Conservation (phyloP, 2,329 filamentous ascomycete species). For the Venturiaceae sp. region DNA sequence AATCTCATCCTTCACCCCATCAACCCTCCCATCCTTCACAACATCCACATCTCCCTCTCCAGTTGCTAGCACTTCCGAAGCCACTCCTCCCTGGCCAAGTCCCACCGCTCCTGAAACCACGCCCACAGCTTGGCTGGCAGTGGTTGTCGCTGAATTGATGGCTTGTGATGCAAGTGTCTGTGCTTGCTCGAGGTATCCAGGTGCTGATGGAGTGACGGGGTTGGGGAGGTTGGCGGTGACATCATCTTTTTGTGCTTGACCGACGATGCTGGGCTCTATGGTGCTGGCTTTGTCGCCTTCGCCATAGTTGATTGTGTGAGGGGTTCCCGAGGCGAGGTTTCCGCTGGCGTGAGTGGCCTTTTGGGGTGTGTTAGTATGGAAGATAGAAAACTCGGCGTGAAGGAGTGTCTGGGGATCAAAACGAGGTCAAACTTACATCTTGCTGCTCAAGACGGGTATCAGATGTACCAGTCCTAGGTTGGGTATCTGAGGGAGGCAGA, state of each 20-base stretch:
- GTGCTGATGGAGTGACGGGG: slow-evolving; percentile 19
- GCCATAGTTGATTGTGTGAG: slow-evolving; percentile 30
- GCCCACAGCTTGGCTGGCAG: slow-evolving; percentile 12
- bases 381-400: slow-evolving; percentile 29
- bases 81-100: neutral
- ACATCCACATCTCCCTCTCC: neutral
- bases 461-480: slow-evolving; percentile 4
- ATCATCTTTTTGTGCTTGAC: slow-evolving; percentile 39
- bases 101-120: slow-evolving; percentile 11
- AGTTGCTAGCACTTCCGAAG: neutral
- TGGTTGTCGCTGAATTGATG: slow-evolving; percentile 17
- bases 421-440: neutral
- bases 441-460: slow-evolving; percentile 5
- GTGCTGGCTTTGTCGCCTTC: slow-evolving; percentile 34
- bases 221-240: slow-evolving; percentile 17
- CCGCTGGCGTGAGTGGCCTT: slow-evolving; percentile 32
- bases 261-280: slow-evolving; percentile 38
- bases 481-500: slow-evolving; percentile 2
- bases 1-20: slow-evolving; percentile 17
- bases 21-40: slow-evolving; percentile 12
- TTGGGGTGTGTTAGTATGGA: slow-evolving; percentile 32
- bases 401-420: neutral
- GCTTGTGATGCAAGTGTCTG: slow-evolving; percentile 25
- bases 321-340: slow-evolving; percentile 31
- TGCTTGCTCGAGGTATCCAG: slow-evolving; percentile 32